Base-by-base conservation (phyloP, 176 grass and related monocot species). In the Zoysia pacifica region DNA sequence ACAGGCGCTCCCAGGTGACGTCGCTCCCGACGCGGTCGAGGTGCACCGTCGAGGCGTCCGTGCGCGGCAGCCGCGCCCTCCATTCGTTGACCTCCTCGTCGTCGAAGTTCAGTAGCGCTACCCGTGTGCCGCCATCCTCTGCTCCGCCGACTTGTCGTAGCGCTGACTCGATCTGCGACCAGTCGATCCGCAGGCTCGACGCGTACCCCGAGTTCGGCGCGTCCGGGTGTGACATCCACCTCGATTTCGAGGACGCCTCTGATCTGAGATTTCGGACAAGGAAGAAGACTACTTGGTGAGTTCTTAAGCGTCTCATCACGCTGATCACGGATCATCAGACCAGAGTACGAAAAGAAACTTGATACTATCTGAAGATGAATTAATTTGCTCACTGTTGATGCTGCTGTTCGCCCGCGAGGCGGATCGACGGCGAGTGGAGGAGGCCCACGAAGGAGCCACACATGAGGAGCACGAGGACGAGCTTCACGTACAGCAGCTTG, bases 401-500 rank as follows among this genome's bases (percentile, higher is more conserved):
- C 19, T 14, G 63, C 16, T 73, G 81, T 15, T 80, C 47, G 4
- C 76, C 64, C 46, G 71, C 40, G 2, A 71, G 75, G 15, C 63
- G 72, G 78, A 91, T 87, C 0, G 89, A 83, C 5, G 89, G 85
- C 35, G 89, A 91, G 77, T 85, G 67, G 61, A 91, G 71, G 11
- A 91, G 81, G 41, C 81, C 75, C 77, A 91, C 65, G 72, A 91
- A 87, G 89, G 77, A 87, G 61, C 85, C 85, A 70, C 85, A 91
- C 82, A 81, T 85, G 61, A 91, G 84, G 46, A 91, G 39, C 12
- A 82, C 40, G 44, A 91, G 89, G 11, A 87, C 85, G 8, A 91
- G 81, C 78, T 87, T 91, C 3, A 91, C 49, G 43, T 81, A 91
- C 1, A 84, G 48, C 61, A 91, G 59, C 69, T 91, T 91, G 77